These are phyloP conservation scores for Candida sanyiensis DNA, from an alignment of 805 yeast species.

Conservation along the genomic window DNA sequence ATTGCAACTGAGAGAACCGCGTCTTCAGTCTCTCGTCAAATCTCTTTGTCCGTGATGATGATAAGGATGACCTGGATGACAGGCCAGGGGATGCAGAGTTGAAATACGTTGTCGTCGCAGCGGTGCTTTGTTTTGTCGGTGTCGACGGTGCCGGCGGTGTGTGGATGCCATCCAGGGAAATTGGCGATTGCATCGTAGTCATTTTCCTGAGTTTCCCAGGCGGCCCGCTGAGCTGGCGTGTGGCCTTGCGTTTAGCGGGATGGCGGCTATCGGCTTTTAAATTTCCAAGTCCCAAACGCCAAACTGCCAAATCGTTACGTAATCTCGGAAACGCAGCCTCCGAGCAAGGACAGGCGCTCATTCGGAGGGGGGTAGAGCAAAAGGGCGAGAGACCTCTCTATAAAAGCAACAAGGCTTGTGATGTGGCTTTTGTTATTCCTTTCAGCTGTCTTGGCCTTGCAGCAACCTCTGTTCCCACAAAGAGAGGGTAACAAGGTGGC, in stretches of 20 bases:
- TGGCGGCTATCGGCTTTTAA: too few relatives aligned
- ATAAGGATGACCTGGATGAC: constrained; percentile 9
- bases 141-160: constrained; percentile 1
- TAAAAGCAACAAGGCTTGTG: too few relatives aligned
- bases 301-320: too few relatives aligned
- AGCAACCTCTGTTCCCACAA: neutral
- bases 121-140: constrained; percentile 3
- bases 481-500: constrained; percentile 27
- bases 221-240: too few relatives aligned
- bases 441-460: neutral
- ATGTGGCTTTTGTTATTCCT: neutral
- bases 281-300: too few relatives aligned
- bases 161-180: neutral
- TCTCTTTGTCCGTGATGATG: constrained; percentile 8
- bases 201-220: neutral
- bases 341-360: too few relatives aligned
- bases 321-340: too few relatives aligned
- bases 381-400: too few relatives aligned
- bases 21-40: constrained; percentile 9
- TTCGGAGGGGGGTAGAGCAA: too few relatives aligned
- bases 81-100: constrained; percentile 7
- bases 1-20: constrained; percentile 5
- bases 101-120: neutral
- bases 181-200: neutral
- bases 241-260: too few relatives aligned